Percentiles rank a stretch among this genome's conserved stretches.
Evolutionary conservation across 371 early-diverging fungal genomes (phyloP).

Genomic region (Syncephalis fuscata): DNA sequence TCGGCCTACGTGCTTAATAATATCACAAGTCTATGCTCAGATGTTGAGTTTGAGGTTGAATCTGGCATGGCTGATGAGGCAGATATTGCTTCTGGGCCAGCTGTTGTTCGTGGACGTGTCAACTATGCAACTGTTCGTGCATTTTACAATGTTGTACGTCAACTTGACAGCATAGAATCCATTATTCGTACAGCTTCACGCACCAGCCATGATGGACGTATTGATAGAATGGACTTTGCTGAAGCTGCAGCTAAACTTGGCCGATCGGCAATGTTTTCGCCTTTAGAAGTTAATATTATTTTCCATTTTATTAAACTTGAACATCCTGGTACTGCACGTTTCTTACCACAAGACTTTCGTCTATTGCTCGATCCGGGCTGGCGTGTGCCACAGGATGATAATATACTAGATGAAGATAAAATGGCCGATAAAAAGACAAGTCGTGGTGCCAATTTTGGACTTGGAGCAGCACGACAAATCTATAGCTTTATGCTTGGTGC

Average conservation of each 20-base stretch:
- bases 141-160: conserved; percentile 56
- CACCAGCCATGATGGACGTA: conserved; percentile 28
- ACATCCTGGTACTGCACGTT: conserved; percentile 24
- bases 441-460: conserved; percentile 14
- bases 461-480: conserved; percentile 21
- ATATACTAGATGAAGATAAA: conserved; percentile 3
- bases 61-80: no score
- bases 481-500: conserved; percentile 76
- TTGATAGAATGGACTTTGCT: conserved; percentile 42
- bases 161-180: conserved; percentile 53
- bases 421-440: conserved; percentile 3
- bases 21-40: conserved; percentile 5
- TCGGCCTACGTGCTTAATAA: conserved; percentile 47
- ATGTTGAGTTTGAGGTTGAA: no score
- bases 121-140: conserved; percentile 45
- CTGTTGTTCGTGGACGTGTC: conserved; percentile 17
- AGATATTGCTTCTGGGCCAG: conserved; percentile 14
- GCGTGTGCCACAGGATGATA: conserved; percentile 10
- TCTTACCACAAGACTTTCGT: conserved; percentile 37
- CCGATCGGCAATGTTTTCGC: conserved; percentile 52
- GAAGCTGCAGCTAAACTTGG: conserved; percentile 33
- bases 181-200: conserved; percentile 36
- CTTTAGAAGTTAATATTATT: conserved; percentile 69
- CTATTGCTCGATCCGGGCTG: conserved; percentile 48
- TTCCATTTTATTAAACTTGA: conserved; percentile 62